Evolutionary conservation across 805 yeast species (phyloP), one percentile per base, ranked within the genome.

Genomic region (Ogataea nitratoaversa): DNA sequence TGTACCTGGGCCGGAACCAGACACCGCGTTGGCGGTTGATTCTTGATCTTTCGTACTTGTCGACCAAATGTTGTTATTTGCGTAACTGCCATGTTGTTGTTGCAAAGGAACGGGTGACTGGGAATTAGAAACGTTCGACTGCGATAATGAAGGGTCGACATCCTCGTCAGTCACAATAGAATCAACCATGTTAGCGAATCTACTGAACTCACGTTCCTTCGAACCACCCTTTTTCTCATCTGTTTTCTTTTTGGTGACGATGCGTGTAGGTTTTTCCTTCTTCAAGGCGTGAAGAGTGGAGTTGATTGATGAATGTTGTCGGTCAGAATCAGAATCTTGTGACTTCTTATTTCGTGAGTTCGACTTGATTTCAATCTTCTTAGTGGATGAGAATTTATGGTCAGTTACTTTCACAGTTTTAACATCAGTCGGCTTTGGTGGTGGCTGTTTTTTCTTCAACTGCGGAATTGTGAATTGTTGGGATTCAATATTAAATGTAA

Each of bases 141-240:
- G 31, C 16, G 38, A 22, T 6, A 23, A 19, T 17, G 32, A 8
- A 19, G 30, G 2, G n/a, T n/a, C 20, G 3, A 17, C 7, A n/a
- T 19, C 8, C 16, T 37, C 50, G 19, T 59, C 65, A 36, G 51
- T 52, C 14, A 62, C 58, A 34, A 60, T 52, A 3, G 59, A 50
- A 41, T 57, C 57, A 25, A 62, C 66, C 65, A 62, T 62, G 20
- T 43, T 50, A 8, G 52, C 47, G 27, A 45, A 47, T 14, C 34
- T 41, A 16, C 41, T 36, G 5, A 36, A 19, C 5, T 37, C 35
- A 17, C 24, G 28, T 5, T 37, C 35, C 8, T 13, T 16, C n/a
- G 9, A 9, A 29, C 31, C 9, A n/a, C 18, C 19, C 4, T 29
- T 9, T 6, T 14, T 19, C 12, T 19, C 34, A 12, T 32, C 17